Evolutionary conservation across 208 protist species (phyloP), one percentile per base, ranked within the genome.

Genomic region (Trypanosoma lewisi): DNA sequence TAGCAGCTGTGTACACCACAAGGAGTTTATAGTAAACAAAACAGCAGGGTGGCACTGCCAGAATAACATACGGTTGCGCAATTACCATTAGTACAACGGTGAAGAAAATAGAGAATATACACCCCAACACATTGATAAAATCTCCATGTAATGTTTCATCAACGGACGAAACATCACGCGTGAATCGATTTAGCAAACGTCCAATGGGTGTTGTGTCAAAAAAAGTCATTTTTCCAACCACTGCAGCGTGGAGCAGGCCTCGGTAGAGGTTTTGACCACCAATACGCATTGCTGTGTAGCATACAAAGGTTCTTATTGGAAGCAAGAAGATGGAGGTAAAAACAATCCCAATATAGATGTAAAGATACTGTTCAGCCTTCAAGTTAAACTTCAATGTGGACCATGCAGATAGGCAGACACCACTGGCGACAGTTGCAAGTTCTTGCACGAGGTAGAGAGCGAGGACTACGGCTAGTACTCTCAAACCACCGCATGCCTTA

Each of bases 131-230:
- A 52, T 80, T 74, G 55, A 77, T 78, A 36, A 76, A 17, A 12
- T 70, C 80, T 33, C 76, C 64, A 16, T 82, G 78, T 4, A 90
- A 55, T 52, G 51, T 30, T n/a, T 83, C 73, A 55, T 90, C 83
- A 21, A 83, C 28, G 44, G 39, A 34, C 36, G 73, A 52, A 49
- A 77, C 53, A 58, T 91, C 85, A 36, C 80, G 72, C 0, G 58
- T 67, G 39, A 91, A 86, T 12, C 85, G 63, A 58, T 88, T 90
- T 21, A 91, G 36, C 14, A 91, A 51, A 21, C 94, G 75, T 0
- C 96, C 96, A 7, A 80, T 14, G 0, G 91, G 92, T 4, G 83
- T 98, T 4, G 73, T 80, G 64, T 98, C 89, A 70, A 97, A 98
- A 69, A 96, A 98, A n/a, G 28, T 27, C 66, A 90, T 88, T 14